phyloP scores from a whole-genome alignment of 306 rosid species.

The Casuarina glauca region DNA sequence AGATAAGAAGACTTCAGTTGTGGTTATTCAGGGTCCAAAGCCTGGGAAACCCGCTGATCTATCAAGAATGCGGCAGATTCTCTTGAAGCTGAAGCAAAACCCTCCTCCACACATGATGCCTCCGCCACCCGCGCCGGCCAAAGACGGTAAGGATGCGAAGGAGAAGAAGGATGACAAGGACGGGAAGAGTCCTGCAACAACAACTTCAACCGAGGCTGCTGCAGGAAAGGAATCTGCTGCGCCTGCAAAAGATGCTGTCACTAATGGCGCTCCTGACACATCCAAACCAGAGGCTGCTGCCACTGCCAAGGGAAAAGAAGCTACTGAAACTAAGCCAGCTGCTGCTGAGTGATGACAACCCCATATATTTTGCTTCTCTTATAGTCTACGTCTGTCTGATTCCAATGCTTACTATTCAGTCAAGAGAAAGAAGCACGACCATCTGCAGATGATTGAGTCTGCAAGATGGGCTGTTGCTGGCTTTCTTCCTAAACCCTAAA shows the following conservation, averaged over 20 bases:
- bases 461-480: constrained; percentile 39
- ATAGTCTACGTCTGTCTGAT: constrained; percentile 23
- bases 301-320: constrained; percentile 36
- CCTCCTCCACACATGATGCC: constrained; percentile 93
- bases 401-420: constrained; percentile 32
- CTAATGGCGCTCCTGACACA: constrained; percentile 34
- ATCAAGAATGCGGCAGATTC: constrained; percentile 82
- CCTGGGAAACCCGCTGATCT: constrained; percentile 96
- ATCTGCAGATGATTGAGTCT: constrained; percentile 40
- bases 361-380: neutral
- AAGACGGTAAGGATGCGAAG: constrained; percentile 48
- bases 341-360: constrained; percentile 40
- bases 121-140: constrained; percentile 65
- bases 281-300: constrained; percentile 40
- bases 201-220: constrained; percentile 30
- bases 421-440: constrained; percentile 56
- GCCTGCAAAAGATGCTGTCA: constrained; percentile 38
- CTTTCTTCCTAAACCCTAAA: constrained; percentile 29
- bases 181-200: constrained; percentile 43
- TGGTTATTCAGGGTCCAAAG: constrained; percentile 85
- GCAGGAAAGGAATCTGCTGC: constrained; percentile 37
- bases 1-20: constrained; percentile 62
- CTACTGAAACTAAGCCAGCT: constrained; percentile 32
- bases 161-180: constrained; percentile 28
- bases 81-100: constrained; percentile 72